Evolutionary conservation across 176 grass and related monocot genomes (phyloP).

Genomic region (Hordeum marinum): DNA sequence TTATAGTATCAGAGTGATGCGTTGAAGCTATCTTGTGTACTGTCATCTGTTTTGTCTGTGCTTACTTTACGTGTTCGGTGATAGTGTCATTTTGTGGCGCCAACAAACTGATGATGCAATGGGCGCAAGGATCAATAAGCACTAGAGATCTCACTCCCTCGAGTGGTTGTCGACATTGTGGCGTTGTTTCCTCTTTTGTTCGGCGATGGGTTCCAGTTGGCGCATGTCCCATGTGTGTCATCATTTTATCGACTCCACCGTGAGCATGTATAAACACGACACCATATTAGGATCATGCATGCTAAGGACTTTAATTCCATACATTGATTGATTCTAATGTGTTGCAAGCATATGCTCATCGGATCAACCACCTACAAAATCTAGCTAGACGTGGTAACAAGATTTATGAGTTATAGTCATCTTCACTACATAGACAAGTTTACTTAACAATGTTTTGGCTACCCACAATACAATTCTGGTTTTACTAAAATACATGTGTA

Average conservation of each 20-base stretch:
- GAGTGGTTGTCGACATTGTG: slow-evolving; percentile 7
- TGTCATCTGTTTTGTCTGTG: not conserved
- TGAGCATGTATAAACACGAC: not conserved
- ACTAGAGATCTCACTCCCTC: not conserved
- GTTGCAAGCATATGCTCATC: not conserved
- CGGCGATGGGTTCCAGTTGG: slow-evolving; percentile 35
- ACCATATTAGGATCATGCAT: not conserved
- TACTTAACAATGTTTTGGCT: too few relatives aligned
- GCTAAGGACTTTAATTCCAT: not conserved
- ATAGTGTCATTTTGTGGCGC: not conserved
- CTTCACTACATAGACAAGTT: not conserved
- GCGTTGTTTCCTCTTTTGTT: not conserved
- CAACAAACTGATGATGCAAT: not conserved
- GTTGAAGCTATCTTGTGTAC: not conserved
- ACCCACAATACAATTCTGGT: too few relatives aligned
- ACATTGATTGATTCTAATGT: not conserved
- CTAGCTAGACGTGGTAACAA: not conserved
- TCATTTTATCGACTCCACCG: not conserved
- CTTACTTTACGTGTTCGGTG: not conserved
- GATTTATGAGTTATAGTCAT: not conserved
- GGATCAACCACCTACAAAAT: not conserved
- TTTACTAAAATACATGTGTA: too few relatives aligned
- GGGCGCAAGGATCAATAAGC: slow-evolving; percentile 20
- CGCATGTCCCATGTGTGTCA: slow-evolving; percentile 9
- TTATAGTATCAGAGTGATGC: not conserved